Evolutionary conservation across 768 basidiomycete genomes (phyloP).

Genomic region (Cystofilobasidium bisporidii): DNA sequence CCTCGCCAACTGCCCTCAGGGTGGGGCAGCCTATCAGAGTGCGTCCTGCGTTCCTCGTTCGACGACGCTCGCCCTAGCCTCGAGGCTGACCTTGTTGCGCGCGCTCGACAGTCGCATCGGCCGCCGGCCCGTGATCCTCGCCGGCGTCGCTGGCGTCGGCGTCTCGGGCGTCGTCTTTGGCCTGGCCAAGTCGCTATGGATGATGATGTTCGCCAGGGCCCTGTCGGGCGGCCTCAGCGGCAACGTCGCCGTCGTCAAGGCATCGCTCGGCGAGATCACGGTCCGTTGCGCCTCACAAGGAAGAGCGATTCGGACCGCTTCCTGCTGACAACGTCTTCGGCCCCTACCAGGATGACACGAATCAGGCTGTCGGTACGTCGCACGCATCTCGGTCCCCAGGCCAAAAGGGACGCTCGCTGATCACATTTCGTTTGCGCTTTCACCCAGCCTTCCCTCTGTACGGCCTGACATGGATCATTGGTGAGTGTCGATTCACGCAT

Average conservation of each 20-base stretch:
- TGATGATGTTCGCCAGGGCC: constrained; percentile 12
- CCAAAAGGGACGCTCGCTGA: too few relatives aligned
- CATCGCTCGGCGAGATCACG: constrained; percentile 21
- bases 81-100: not conserved
- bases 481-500: not conserved
- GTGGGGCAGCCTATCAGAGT: constrained; percentile 16
- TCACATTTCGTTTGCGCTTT: not conserved
- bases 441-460: constrained; percentile 17
- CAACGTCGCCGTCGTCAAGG: constrained; percentile 21
- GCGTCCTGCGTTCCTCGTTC: not conserved
- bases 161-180: constrained; percentile 14
- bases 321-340: not conserved
- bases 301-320: not conserved
- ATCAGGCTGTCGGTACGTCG: constrained; percentile 18
- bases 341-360: constrained; percentile 4
- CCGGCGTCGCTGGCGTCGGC: constrained; percentile 2
- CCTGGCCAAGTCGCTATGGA: constrained; percentile 10
- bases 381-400: not conserved
- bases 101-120: constrained; percentile 8
- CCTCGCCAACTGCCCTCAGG: too few relatives aligned
- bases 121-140: constrained; percentile 20
- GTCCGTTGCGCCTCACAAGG: not conserved
- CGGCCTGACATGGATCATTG: constrained; percentile 7
- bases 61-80: not conserved
- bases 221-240: constrained; percentile 6